Conservation (phyloP, 2,329 filamentous ascomycete species). For the Aspergillus awamori region DNA sequence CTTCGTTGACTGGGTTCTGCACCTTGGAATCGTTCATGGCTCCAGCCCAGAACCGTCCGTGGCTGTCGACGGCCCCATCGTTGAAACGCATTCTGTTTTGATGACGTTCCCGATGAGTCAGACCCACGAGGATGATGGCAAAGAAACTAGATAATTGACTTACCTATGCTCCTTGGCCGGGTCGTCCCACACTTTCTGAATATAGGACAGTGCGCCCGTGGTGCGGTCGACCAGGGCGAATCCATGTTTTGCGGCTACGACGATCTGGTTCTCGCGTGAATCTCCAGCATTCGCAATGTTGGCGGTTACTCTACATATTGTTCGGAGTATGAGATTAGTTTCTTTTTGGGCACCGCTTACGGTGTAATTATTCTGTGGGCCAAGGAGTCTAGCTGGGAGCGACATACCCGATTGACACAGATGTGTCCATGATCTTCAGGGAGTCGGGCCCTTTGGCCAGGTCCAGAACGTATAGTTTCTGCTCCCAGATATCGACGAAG, state of each 20-base stretch:
- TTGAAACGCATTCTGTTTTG: constrained; percentile 63
- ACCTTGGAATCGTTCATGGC: constrained; percentile 80
- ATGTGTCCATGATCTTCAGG: constrained; percentile 59
- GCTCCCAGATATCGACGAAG: constrained; percentile 72
- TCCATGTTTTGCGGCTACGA: constrained; percentile 79
- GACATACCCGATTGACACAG: constrained; percentile 56
- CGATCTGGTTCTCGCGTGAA: constrained; percentile 62
- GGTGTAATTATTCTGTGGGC: constrained; percentile 3
- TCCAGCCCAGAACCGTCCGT: constrained; percentile 82
- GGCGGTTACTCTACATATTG: constrained; percentile 64
- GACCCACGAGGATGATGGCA: constrained; percentile 5
- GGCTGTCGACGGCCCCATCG: constrained; percentile 78
- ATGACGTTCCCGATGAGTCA: constrained; percentile 18
- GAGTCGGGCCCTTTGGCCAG: constrained; percentile 65
- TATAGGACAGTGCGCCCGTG: constrained; percentile 58
- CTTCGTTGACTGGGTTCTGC: constrained; percentile 58
- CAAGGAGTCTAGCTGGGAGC: neutral
- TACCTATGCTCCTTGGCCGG: constrained; percentile 51
- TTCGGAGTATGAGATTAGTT: constrained; percentile 49
- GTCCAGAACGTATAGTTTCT: constrained; percentile 72
- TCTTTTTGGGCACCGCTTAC: neutral
- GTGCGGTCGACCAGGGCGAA: constrained; percentile 74
- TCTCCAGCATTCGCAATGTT: constrained; percentile 68
- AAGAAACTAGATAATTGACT: constrained; percentile 20
- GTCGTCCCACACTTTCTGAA: constrained; percentile 59